Percentiles rank a stretch among this genome's conserved stretches.
These are phyloP conservation scores for Hypoxylon sp. DNA, from an alignment of 2,329 filamentous ascomycete species.

Conservation along the genomic window DNA sequence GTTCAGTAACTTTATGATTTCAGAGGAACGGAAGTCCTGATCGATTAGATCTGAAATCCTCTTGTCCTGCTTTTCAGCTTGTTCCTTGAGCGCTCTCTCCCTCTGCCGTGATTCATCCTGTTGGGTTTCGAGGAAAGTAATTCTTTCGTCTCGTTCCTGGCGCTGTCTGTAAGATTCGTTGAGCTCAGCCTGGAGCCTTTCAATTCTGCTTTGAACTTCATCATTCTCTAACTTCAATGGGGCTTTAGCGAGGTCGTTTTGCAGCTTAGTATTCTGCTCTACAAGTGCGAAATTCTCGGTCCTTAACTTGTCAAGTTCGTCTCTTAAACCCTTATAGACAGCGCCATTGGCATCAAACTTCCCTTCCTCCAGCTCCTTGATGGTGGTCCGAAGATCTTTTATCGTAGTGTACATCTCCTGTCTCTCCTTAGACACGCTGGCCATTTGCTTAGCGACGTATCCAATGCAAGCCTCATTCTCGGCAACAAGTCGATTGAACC, in stretches of 20 bases:
- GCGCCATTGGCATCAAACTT: neutral
- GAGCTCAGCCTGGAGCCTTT: conserved; percentile 19
- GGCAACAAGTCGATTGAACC: conserved; percentile 48
- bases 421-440: conserved; percentile 17
- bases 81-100: neutral
- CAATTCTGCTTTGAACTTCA: neutral
- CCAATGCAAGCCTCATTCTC: conserved; percentile 44
- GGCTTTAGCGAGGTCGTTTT: neutral
- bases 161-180: neutral
- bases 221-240: neutral
- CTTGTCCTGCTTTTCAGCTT: neutral
- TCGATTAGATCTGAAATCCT: neutral
- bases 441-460: conserved; percentile 31
- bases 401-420: neutral
- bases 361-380: neutral
- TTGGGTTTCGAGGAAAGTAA: neutral
- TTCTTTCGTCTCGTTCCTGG: neutral
- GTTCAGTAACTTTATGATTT: neutral
- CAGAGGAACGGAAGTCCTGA: neutral
- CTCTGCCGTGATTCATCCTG: neutral
- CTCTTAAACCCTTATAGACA: neutral
- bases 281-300: conserved; percentile 3
- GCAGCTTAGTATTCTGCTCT: conserved; percentile 1
- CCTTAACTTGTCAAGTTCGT: conserved; percentile 5
- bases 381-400: conserved; percentile 8